Conservation (phyloP, 1,284 basidiomycete genomes). For the Macrocystidia cucumis region DNA sequence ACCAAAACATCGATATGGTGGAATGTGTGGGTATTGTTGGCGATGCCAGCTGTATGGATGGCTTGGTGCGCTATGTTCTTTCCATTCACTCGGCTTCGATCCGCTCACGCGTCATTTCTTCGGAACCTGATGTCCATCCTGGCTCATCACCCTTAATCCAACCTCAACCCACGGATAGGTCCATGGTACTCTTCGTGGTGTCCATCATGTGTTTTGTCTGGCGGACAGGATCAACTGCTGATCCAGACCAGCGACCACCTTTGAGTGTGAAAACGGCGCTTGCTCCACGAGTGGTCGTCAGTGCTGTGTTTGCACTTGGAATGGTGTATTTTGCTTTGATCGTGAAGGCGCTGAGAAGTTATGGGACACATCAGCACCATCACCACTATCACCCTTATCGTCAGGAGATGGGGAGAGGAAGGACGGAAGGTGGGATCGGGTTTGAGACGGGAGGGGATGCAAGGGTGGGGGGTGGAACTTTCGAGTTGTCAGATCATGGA, state of each 20-base stretch:
- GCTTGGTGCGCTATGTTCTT: constrained; percentile 40
- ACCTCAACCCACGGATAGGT: constrained; percentile 26
- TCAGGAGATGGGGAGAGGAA: constrained; percentile 8
- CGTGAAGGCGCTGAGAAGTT: constrained; percentile 52
- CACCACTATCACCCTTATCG: no score
- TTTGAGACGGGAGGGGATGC: constrained; percentile 2
- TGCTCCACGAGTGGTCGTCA: constrained; percentile 49
- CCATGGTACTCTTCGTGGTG: constrained; percentile 61
- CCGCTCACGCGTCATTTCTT: no score
- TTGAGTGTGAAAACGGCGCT: constrained; percentile 27
- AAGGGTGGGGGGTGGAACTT: not conserved
- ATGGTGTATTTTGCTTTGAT: constrained; percentile 57
- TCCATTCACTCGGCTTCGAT: no score
- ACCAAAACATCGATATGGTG: constrained; percentile 60
- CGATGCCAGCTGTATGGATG: constrained; percentile 69
- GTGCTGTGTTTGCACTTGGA: constrained; percentile 48
- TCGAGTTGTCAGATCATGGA: no score
- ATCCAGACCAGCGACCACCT: constrained; percentile 29
- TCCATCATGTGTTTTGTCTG: constrained; percentile 69
- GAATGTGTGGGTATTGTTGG: constrained; percentile 77
- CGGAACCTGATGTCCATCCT: no score
- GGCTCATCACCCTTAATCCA: constrained; percentile 2
- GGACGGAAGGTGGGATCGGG: constrained; percentile 10
- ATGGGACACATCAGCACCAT: constrained; percentile 28
- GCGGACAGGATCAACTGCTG: constrained; percentile 49